These are phyloP conservation scores for Neofusicoccum laricinum DNA, from an alignment of 2,329 filamentous ascomycete species.

Conservation along the genomic window DNA sequence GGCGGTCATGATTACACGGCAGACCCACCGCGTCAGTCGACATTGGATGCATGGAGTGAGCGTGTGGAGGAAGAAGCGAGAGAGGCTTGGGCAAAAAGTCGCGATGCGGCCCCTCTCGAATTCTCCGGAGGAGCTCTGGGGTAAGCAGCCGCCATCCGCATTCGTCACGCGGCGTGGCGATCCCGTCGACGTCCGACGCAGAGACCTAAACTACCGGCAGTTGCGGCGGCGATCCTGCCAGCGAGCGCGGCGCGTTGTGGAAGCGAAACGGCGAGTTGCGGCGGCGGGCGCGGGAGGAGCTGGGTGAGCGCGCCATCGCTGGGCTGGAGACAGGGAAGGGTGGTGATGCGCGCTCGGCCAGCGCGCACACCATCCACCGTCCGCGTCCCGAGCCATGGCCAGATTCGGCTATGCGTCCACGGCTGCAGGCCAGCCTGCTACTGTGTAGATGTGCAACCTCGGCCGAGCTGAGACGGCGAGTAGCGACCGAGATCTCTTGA, in stretches of 20 bases:
- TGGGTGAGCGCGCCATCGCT: conserved; percentile 6
- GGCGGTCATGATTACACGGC: not conserved
- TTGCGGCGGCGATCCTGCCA: not conserved
- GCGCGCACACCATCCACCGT: not conserved
- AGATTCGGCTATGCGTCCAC: not conserved
- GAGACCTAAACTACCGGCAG: not conserved
- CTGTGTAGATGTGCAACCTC: not conserved
- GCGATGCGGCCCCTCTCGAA: conserved; percentile 9
- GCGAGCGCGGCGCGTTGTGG: not conserved
- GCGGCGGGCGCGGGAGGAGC: not conserved
- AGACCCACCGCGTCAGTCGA: not conserved
- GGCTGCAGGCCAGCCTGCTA: not conserved
- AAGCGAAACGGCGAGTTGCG: not conserved
- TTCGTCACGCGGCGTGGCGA: not conserved
- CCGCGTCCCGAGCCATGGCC: not conserved
- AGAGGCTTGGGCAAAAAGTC: not conserved
- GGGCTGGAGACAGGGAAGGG: not conserved
- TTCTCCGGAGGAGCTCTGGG: conserved; percentile 7
- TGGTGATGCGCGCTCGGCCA: not conserved
- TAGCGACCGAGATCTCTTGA: not conserved
- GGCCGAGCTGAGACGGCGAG: conserved; percentile 8
- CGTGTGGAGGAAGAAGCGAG: not conserved
- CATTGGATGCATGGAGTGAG: not conserved
- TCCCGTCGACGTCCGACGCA: not conserved
- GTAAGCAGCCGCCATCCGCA: not conserved